These are phyloP conservation scores for Rhizopogon roseolus DNA, from an alignment of 768 basidiomycete genomes.

Conservation along the genomic window DNA sequence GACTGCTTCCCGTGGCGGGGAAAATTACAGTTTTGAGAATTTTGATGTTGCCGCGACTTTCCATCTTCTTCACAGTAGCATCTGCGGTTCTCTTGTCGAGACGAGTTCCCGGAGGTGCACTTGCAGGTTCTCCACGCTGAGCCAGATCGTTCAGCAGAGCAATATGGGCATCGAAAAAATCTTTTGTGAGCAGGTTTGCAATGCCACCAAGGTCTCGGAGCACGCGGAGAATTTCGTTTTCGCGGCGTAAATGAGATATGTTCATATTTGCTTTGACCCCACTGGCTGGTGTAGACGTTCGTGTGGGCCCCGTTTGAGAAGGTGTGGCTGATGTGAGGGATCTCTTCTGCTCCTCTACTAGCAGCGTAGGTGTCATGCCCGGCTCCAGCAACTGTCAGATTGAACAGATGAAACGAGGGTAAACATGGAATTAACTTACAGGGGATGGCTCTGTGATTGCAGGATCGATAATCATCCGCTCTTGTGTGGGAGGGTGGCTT, in stretches of 20 bases:
- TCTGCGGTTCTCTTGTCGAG: constrained; percentile 72
- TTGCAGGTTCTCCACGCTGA: constrained; percentile 61
- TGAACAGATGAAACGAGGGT: background rate
- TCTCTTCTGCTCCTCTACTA: constrained; percentile 13
- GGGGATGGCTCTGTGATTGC: background rate
- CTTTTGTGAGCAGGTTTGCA: constrained; percentile 58
- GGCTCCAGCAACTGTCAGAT: background rate
- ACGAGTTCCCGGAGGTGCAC: constrained; percentile 61
- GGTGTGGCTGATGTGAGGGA: constrained; percentile 1
- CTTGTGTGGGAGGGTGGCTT: background rate
- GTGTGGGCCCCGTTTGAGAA: constrained; percentile 17
- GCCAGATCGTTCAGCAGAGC: constrained; percentile 54
- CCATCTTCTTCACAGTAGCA: constrained; percentile 54
- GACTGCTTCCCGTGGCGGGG: constrained; percentile 52
- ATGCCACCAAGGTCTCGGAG: constrained; percentile 67
- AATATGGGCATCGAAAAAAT: constrained; percentile 64
- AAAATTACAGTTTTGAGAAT: constrained; percentile 61
- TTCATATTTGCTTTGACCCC: constrained; percentile 44
- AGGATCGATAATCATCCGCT: background rate
- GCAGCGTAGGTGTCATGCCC: background rate
- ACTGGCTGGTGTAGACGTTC: background rate
- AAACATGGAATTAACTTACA: background rate
- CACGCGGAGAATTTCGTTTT: constrained; percentile 72
- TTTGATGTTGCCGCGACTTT: constrained; percentile 64
- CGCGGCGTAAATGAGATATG: constrained; percentile 72